These are phyloP conservation scores for Aquilaria sinensis DNA, from an alignment of 345 rosid genomes.

Conservation along the genomic window DNA sequence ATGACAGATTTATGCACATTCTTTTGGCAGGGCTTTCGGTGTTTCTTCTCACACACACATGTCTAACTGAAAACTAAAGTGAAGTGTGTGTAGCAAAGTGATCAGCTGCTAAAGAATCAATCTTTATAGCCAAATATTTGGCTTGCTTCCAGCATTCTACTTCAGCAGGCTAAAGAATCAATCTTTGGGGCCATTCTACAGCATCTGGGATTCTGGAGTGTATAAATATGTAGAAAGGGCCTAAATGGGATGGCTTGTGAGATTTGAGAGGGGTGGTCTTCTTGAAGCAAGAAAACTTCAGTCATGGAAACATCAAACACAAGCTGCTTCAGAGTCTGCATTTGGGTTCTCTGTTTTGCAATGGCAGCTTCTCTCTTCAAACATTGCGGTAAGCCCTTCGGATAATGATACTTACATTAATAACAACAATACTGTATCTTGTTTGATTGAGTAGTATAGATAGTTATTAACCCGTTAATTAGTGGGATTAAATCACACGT, in stretches of 20 bases:
- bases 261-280: background rate
- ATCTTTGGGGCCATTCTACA: constrained; percentile 3
- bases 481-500: too few species aligned
- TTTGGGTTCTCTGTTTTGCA: constrained; percentile 32
- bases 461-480: too few species aligned
- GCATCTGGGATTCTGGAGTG: constrained; percentile 8
- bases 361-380: constrained; percentile 29
- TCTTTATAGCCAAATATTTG: constrained; percentile 34
- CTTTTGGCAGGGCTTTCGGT: constrained; percentile 3
- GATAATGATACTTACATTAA: too few species aligned
- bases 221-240: background rate
- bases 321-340: constrained; percentile 8
- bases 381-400: constrained; percentile 34
- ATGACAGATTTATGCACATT: constrained; percentile 2
- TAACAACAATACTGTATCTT: too few species aligned
- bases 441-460: too few species aligned
- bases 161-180: background rate
- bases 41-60: constrained; percentile 29
- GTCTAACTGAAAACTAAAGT: constrained; percentile 26
- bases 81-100: constrained; percentile 28
- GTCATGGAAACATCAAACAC: constrained; percentile 26
- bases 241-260: background rate
- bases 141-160: constrained; percentile 17
- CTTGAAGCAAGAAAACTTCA: background rate
- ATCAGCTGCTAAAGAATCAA: constrained; percentile 31